These are phyloP conservation scores for Copromyces sp. DNA, from an alignment of 495 filamentous ascomycete genomes.

Conservation along the genomic window DNA sequence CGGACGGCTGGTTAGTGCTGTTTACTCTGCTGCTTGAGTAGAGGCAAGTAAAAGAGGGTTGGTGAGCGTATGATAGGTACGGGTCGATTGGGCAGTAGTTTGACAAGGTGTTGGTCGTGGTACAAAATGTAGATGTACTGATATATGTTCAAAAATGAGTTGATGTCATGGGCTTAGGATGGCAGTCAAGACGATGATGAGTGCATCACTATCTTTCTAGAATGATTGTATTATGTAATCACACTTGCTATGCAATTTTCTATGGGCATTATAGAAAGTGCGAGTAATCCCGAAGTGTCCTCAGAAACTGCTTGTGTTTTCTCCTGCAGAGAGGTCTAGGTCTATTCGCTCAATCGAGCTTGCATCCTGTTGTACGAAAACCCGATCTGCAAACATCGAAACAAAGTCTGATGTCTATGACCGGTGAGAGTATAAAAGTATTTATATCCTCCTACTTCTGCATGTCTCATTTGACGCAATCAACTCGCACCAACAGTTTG, in stretches of 20 bases:
- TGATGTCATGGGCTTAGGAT: neutral
- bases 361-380: too few relatives aligned
- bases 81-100: neutral
- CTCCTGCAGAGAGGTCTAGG: neutral
- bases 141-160: neutral
- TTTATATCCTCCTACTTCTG: too few relatives aligned
- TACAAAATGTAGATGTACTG: neutral
- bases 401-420: too few relatives aligned
- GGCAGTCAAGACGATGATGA: neutral
- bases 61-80: neutral
- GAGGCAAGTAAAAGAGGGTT: neutral
- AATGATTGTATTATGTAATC: neutral
- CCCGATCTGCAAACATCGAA: too few relatives aligned
- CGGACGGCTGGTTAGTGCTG: conserved; percentile 71
- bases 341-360: neutral
- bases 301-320: neutral
- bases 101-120: neutral
- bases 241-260: neutral
- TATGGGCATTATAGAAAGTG: neutral
- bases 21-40: conserved; percentile 49
- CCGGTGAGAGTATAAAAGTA: too few relatives aligned
- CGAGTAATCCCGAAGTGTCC: neutral
- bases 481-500: too few relatives aligned
- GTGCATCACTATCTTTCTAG: neutral
- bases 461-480: too few relatives aligned